phyloP scores from a whole-genome alignment of 1,139 yeast genomes.

The Wickerhamomyces sp. region DNA sequence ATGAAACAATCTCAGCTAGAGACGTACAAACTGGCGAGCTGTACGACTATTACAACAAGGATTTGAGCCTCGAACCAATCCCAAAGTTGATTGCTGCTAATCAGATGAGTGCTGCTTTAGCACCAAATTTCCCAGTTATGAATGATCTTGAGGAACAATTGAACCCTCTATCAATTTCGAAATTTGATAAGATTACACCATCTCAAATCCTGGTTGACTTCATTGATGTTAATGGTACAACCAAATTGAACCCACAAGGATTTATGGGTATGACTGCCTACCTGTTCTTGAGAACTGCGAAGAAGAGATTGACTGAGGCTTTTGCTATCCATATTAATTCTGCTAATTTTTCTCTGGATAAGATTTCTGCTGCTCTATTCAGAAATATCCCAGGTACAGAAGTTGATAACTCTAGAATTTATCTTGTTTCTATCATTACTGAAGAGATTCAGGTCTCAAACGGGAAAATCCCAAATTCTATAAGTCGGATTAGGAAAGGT shows the following conservation, averaged over 20 bases:
- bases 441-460: slow-evolving; percentile 44
- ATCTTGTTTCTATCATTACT: slow-evolving; percentile 62
- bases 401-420: slow-evolving; percentile 56
- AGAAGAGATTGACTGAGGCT: slow-evolving; percentile 71
- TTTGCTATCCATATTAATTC: slow-evolving; percentile 66
- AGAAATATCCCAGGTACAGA: slow-evolving; percentile 73
- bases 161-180: slow-evolving; percentile 41
- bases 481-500: slow-evolving; percentile 53
- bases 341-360: slow-evolving; percentile 56
- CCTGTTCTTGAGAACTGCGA: slow-evolving; percentile 63
- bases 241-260: slow-evolving; percentile 60
- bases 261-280: slow-evolving; percentile 70
- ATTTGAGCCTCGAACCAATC: slow-evolving; percentile 25
- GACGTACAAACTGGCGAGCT: slow-evolving; percentile 60
- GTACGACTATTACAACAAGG: slow-evolving; percentile 35
- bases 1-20: slow-evolving; percentile 66
- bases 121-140: slow-evolving; percentile 63
- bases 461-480: slow-evolving; percentile 4
- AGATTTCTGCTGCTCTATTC: slow-evolving; percentile 74
- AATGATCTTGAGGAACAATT: slow-evolving; percentile 32
- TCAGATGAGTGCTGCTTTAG: slow-evolving; percentile 67
- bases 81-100: slow-evolving; percentile 64
- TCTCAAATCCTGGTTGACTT: slow-evolving; percentile 80
- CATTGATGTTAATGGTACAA: slow-evolving; percentile 62
- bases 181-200: slow-evolving; percentile 51